Conservation (phyloP, 2,329 filamentous ascomycete genomes). For the Aureobasidium subglaciale region DNA sequence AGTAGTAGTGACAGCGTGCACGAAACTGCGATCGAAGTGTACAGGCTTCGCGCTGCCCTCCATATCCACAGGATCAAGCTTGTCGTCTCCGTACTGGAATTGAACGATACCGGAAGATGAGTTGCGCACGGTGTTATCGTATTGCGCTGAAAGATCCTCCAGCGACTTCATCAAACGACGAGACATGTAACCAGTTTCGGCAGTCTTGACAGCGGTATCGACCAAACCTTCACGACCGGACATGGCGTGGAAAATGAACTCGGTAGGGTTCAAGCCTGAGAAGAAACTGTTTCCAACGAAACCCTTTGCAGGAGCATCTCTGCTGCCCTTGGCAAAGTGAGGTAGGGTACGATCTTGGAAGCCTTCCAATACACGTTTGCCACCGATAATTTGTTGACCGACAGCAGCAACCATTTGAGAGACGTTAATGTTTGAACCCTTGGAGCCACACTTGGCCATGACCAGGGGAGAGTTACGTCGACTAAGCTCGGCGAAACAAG, state of each 20-base stretch:
- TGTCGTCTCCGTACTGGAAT: conserved; percentile 95
- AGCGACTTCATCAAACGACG: conserved; percentile 95
- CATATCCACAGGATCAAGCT: conserved; percentile 95
- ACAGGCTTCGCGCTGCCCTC: conserved; percentile 89
- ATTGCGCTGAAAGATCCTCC: conserved; percentile 87
- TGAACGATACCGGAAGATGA: conserved; percentile 85
- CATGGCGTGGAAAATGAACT: conserved; percentile 98
- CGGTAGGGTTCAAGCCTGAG: conserved; percentile 77
- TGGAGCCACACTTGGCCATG: conserved; percentile 96
- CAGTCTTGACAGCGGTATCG: conserved; percentile 97
- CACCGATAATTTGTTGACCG: conserved; percentile 95
- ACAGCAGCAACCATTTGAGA: conserved; percentile 98
- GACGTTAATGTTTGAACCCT: conserved; percentile 95
- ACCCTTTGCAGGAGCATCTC: conserved; percentile 88
- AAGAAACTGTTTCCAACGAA: conserved; percentile 98
- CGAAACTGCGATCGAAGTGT: conserved; percentile 85
- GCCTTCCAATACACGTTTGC: conserved; percentile 84
- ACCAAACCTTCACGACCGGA: conserved; percentile 97
- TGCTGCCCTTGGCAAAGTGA: conserved; percentile 89
- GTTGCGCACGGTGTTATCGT: conserved; percentile 90
- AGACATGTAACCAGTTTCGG: conserved; percentile 98
- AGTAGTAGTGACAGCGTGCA: conserved; percentile 66
- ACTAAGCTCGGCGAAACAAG: conserved; percentile 85
- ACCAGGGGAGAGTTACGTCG: conserved; percentile 86
- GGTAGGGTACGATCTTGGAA: conserved; percentile 94